These are phyloP conservation scores for Clarireedia sp. DNA, from an alignment of 2,329 filamentous ascomycete genomes.

Conservation along the genomic window DNA sequence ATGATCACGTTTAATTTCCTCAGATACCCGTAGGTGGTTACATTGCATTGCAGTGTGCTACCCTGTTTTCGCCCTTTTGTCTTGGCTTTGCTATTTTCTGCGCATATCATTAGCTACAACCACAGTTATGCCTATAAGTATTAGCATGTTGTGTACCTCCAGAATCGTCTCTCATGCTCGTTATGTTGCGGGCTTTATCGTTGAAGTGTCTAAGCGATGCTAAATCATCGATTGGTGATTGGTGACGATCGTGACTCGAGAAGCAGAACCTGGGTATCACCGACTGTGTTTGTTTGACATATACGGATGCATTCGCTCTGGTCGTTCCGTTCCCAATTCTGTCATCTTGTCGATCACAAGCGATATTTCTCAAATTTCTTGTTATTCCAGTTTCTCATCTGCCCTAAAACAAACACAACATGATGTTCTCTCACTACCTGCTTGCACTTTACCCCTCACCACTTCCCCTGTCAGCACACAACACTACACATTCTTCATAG, in stretches of 20 bases:
- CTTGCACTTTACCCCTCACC: background rate
- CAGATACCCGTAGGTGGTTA: background rate
- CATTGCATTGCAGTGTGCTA: background rate
- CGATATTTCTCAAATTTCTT: background rate
- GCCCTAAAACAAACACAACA: background rate
- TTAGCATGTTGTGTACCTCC: background rate
- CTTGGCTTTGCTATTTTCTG: background rate
- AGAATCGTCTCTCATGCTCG: background rate
- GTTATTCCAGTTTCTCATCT: background rate
- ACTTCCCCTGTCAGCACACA: background rate
- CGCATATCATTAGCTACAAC: background rate
- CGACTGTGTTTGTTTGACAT: background rate
- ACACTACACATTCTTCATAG: background rate
- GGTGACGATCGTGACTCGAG: background rate
- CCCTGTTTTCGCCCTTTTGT: background rate
- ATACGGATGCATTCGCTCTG: background rate
- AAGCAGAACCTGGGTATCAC: background rate
- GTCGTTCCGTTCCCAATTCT: background rate
- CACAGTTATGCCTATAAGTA: background rate
- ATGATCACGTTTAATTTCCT: slow-evolving; percentile 10
- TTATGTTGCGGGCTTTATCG: background rate
- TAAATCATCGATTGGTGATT: background rate
- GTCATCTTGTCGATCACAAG: background rate
- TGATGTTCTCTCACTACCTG: background rate
- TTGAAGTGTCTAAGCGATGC: background rate